A percentile compares a stretch with the other conserved stretches of the same genome.
Evolutionary conservation across 139 green algal genomes (phyloP).

Genomic region (Coelastrella sp.): DNA sequence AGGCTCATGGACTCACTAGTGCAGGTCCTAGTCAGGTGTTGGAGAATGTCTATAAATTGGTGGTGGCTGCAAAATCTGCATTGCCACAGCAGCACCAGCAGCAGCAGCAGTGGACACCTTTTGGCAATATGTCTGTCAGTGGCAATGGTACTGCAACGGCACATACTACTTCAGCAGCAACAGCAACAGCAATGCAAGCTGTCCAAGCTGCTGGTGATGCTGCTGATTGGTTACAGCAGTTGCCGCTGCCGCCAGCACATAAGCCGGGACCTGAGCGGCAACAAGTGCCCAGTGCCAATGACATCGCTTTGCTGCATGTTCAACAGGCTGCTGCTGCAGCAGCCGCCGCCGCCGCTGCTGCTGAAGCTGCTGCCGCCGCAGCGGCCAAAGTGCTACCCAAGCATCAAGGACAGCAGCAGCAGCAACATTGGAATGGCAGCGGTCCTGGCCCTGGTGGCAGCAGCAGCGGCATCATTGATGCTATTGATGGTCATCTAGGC

Average conservation of each 20-base stretch:
- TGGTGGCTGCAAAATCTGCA: slow-evolving; percentile 59
- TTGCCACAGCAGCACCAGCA: neutral
- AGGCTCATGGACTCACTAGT: slow-evolving; percentile 71
- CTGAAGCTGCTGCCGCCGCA: slow-evolving; percentile 3
- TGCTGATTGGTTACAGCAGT: neutral
- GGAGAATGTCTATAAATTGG: slow-evolving; percentile 72
- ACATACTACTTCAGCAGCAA: neutral
- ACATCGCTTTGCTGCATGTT: neutral
- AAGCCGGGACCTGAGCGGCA: slow-evolving; percentile 11
- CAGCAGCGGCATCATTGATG: too few relatives aligned
- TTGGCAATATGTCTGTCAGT: neutral
- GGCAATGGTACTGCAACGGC: neutral
- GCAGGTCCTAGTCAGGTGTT: slow-evolving; percentile 68
- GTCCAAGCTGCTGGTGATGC: slow-evolving; percentile 22
- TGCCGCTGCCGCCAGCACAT: slow-evolving; percentile 36
- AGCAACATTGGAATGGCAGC: neutral
- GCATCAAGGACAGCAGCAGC: neutral
- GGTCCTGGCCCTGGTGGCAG: neutral
- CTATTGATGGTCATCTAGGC: too few relatives aligned
- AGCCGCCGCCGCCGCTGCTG: neutral
- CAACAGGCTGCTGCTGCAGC: neutral
- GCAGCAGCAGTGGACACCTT: neutral
- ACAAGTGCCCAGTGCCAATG: neutral
- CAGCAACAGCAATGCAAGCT: neutral
- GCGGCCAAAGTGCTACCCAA: neutral